phyloP scores from a whole-genome alignment of 2,329 filamentous ascomycete genomes.

The Monosporascus sp. region DNA sequence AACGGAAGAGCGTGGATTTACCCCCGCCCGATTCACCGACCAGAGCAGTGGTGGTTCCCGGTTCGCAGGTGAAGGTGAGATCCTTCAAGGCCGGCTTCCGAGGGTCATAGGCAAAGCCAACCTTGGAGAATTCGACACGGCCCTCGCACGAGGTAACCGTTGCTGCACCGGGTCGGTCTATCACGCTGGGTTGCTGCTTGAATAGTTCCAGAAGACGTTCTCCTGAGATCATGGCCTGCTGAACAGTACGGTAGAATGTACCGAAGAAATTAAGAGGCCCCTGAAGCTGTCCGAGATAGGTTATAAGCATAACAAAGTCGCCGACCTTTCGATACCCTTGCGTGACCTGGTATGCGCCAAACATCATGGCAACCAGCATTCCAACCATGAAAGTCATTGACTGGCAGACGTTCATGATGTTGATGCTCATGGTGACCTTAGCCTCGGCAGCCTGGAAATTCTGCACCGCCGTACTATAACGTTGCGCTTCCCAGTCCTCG shows the following conservation, averaged over 20 bases:
- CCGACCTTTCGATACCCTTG: conserved; percentile 61
- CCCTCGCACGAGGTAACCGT: conserved; percentile 67
- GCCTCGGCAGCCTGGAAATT: conserved; percentile 72
- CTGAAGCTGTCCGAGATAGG: conserved; percentile 76
- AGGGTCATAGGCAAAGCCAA: conserved; percentile 84
- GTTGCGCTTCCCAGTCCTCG: conserved; percentile 70
- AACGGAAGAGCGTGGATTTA: conserved; percentile 92
- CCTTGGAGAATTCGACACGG: conserved; percentile 80
- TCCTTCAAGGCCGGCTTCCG: conserved; percentile 81
- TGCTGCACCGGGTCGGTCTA: conserved; percentile 65
- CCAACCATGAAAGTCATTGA: conserved; percentile 76
- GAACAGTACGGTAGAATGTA: conserved; percentile 92
- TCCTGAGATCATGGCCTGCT: conserved; percentile 95
- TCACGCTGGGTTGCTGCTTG: conserved; percentile 89
- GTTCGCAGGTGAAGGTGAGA: conserved; percentile 77
- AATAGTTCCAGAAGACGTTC: conserved; percentile 94
- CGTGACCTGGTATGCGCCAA: conserved; percentile 73
- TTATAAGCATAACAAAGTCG: conserved; percentile 68
- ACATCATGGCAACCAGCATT: conserved; percentile 65
- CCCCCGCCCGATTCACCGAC: conserved; percentile 96
- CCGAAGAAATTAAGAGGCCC: conserved; percentile 83
- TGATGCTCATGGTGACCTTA: conserved; percentile 70
- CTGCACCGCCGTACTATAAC: conserved; percentile 66
- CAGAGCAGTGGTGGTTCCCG: conserved; percentile 90
- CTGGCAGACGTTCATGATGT: conserved; percentile 76